Conservation (phyloP, 2,329 filamentous ascomycete genomes). For the Fusarium humuli region DNA sequence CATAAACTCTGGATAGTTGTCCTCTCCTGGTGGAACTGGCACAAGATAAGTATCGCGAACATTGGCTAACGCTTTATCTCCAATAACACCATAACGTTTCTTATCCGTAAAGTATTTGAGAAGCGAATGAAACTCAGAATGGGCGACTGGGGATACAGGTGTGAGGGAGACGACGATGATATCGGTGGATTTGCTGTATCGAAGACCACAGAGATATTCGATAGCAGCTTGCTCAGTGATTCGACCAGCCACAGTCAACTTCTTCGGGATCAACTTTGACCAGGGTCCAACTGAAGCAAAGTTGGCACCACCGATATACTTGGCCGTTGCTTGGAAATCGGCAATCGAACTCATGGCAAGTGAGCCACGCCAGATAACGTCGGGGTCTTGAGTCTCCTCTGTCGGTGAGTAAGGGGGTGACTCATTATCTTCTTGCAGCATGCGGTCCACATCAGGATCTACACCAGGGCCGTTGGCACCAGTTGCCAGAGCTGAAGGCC, state of each 20-base stretch:
- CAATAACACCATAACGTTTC: conserved; percentile 87
- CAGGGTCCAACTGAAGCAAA: conserved; percentile 74
- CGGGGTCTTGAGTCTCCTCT: conserved; percentile 75
- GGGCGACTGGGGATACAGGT: conserved; percentile 70
- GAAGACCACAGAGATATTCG: conserved; percentile 88
- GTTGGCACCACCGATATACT: conserved; percentile 86
- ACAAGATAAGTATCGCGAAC: conserved; percentile 93
- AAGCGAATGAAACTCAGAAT: conserved; percentile 76
- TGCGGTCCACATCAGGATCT: conserved; percentile 89
- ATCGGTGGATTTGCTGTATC: conserved; percentile 85
- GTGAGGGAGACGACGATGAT: conserved; percentile 82
- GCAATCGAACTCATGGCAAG: conserved; percentile 82
- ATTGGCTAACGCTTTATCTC: conserved; percentile 77
- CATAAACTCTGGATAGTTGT: conserved; percentile 84
- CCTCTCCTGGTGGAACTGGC: conserved; percentile 79
- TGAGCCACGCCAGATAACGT: conserved; percentile 81
- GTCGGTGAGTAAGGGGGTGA: conserved; percentile 87
- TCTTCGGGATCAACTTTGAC: conserved; percentile 78
- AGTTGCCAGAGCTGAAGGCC: conserved; percentile 60
- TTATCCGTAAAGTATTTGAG: conserved; percentile 88
- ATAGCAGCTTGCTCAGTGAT: conserved; percentile 86
- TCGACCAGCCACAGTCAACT: conserved; percentile 78
- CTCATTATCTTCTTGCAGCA: conserved; percentile 84
- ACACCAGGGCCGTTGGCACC: conserved; percentile 70
- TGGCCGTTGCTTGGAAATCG: conserved; percentile 80